Evolutionary conservation across 2,329 filamentous ascomycete genomes (phyloP).

Genomic region (Epichloe brachyelytri): DNA sequence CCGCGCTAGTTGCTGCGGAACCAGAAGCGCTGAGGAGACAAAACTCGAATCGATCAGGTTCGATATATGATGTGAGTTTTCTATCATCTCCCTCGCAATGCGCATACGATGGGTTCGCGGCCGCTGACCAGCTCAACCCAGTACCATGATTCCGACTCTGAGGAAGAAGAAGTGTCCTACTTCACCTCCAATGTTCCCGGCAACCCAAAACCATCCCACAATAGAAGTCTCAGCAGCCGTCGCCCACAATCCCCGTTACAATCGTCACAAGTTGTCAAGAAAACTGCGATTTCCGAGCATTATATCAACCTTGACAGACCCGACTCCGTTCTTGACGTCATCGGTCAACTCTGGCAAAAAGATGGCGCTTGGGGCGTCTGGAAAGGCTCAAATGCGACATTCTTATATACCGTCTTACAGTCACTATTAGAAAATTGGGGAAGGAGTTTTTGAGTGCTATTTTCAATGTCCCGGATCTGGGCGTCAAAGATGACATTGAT

Average conservation of each 20-base stretch:
- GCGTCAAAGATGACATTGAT: conserved; percentile 63
- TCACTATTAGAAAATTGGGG: conserved; percentile 88
- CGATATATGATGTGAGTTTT: conserved; percentile 22
- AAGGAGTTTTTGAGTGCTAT: conserved; percentile 82
- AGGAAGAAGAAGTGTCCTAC: conserved; percentile 69
- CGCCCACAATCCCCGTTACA: conserved; percentile 18
- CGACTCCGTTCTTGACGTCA: conserved; percentile 73
- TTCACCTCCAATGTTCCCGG: conserved; percentile 56
- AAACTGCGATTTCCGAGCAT: conserved; percentile 30
- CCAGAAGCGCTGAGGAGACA: conserved; percentile 16
- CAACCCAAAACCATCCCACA: conserved; percentile 36
- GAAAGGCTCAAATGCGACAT: conserved; percentile 88
- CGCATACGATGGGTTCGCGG: not conserved
- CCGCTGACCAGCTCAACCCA: not conserved
- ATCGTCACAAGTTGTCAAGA: conserved; percentile 12
- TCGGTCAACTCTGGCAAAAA: conserved; percentile 78
- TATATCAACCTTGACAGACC: conserved; percentile 59
- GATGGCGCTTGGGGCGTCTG: conserved; percentile 87
- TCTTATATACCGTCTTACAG: conserved; percentile 77
- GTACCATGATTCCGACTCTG: conserved; percentile 49
- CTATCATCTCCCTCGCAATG: not conserved
- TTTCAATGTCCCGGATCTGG: conserved; percentile 77
- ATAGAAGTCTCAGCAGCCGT: conserved; percentile 20
- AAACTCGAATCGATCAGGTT: conserved; percentile 19
- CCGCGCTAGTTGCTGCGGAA: conserved; percentile 14